Evolutionary conservation across 805 yeast genomes (phyloP).

Genomic region (Isabelozyma heimii): DNA sequence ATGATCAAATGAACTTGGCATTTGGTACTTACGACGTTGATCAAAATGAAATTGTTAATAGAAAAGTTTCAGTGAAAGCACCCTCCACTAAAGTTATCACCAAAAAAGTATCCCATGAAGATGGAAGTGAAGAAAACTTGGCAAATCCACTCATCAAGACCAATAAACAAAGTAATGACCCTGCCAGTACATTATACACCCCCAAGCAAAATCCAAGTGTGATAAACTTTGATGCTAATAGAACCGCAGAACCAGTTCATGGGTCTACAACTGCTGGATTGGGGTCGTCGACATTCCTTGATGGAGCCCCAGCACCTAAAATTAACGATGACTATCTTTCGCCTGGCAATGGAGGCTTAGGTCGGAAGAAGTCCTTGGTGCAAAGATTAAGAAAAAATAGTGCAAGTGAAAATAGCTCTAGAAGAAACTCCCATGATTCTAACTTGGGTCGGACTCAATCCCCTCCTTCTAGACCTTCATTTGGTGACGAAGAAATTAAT

Average conservation of each 20-base stretch:
- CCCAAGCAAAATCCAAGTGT: conserved; percentile 53
- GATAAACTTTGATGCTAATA: conserved; percentile 67
- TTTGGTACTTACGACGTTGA: conserved; percentile 65
- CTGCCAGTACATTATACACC: conserved; percentile 22
- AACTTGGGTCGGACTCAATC: conserved; percentile 1
- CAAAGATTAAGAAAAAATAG: conserved; percentile 55
- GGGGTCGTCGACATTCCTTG: conserved; percentile 88
- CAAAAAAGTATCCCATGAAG: neutral
- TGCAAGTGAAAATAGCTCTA: conserved; percentile 25
- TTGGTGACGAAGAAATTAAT: conserved; percentile 9
- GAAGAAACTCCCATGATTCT: conserved; percentile 30
- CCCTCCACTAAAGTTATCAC: conserved; percentile 4
- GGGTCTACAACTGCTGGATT: conserved; percentile 86
- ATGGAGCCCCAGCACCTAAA: conserved; percentile 91
- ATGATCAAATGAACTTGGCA: conserved; percentile 65
- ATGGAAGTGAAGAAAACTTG: conserved; percentile 2
- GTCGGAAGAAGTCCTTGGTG: conserved; percentile 81
- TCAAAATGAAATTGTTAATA: conserved; percentile 38
- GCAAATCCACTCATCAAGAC: conserved; percentile 14
- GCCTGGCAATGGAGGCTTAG: conserved; percentile 45
- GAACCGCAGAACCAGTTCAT: conserved; percentile 70
- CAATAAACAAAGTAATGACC: conserved; percentile 15
- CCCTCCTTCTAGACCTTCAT: conserved; percentile 9
- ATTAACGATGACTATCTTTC: conserved; percentile 23
- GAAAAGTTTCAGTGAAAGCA: conserved; percentile 11